Conservation (phyloP, 441 rosid genomes). For the Geranium incanum region DNA sequence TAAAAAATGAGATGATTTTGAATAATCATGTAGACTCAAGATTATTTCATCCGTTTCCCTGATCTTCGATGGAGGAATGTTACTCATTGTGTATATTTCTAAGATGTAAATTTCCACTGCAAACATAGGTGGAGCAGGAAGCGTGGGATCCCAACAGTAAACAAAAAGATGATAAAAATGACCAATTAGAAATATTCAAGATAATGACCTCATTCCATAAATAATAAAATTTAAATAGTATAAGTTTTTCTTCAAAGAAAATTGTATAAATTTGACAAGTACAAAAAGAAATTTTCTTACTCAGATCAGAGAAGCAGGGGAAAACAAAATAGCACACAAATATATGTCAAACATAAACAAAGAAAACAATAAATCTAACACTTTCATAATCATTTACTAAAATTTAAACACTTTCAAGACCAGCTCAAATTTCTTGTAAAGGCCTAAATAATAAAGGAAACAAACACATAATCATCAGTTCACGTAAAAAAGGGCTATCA, state of each 20-base stretch:
- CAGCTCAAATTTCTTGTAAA: too few species aligned
- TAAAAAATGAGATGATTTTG: too few species aligned
- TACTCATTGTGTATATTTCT: neutral
- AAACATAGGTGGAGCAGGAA: neutral
- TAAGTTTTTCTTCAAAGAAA: too few species aligned
- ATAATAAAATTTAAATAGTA: too few species aligned
- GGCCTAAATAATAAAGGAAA: too few species aligned
- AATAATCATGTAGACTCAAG: neutral
- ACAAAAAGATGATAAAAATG: neutral
- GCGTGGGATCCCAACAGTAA: neutral
- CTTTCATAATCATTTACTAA: neutral
- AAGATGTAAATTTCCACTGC: neutral
- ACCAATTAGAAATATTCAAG: too few species aligned
- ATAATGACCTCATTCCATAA: too few species aligned
- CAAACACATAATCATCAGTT: too few species aligned
- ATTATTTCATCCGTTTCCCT: neutral
- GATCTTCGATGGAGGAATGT: neutral
- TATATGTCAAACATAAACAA: neutral
- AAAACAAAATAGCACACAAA: neutral
- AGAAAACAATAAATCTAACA: neutral
- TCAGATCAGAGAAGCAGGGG: too few species aligned
- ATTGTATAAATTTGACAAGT: too few species aligned
- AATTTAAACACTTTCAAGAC: too few species aligned
- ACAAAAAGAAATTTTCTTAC: neutral
- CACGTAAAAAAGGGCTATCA: too few species aligned